phyloP scores from a whole-genome alignment of 352 stramenopile species.

The Pythium phragmiticola region DNA sequence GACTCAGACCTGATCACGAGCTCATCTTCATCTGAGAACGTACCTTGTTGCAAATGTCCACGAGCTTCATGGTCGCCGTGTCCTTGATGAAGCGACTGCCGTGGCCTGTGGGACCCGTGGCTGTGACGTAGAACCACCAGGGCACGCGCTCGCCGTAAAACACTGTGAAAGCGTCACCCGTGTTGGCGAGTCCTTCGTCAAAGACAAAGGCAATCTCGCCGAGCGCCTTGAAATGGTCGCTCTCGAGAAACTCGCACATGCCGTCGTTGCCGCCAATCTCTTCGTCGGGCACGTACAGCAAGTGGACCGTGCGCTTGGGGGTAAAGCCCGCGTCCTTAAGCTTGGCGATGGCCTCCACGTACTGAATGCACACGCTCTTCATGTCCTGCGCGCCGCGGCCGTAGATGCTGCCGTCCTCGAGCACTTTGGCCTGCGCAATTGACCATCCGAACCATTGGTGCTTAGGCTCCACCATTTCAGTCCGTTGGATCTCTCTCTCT shows the following conservation, averaged over 20 bases:
- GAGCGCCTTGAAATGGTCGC: slow-evolving; percentile 75
- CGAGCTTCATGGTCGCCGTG: slow-evolving; percentile 93
- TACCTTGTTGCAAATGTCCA: slow-evolving; percentile 84
- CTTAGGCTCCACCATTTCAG: too few species aligned
- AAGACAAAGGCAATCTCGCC: slow-evolving; percentile 89
- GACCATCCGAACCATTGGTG: not conserved
- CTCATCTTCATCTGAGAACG: not conserved
- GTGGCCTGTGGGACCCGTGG: slow-evolving; percentile 74
- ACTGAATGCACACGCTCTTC: slow-evolving; percentile 96
- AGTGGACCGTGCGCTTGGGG: slow-evolving; percentile 86
- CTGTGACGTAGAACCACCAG: slow-evolving; percentile 91
- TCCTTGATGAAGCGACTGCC: slow-evolving; percentile 93
- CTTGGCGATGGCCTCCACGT: slow-evolving; percentile 88
- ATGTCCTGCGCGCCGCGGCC: slow-evolving; percentile 94
- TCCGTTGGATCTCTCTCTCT: not conserved
- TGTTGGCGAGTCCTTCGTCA: slow-evolving; percentile 94
- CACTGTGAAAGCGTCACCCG: slow-evolving; percentile 89
- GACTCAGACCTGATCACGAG: too few species aligned
- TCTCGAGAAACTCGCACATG: slow-evolving; percentile 92
- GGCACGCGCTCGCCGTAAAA: slow-evolving; percentile 96
- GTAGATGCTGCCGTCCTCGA: slow-evolving; percentile 92
- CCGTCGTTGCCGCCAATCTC: slow-evolving; percentile 91
- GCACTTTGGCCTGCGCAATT: slow-evolving; percentile 49
- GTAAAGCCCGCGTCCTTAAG: slow-evolving; percentile 66
- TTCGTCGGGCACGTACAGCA: slow-evolving; percentile 94